Evolutionary conservation across 257 asterid species (phyloP), one percentile per base, ranked within the genome.

Genomic region (Eucommia ulmoides): DNA sequence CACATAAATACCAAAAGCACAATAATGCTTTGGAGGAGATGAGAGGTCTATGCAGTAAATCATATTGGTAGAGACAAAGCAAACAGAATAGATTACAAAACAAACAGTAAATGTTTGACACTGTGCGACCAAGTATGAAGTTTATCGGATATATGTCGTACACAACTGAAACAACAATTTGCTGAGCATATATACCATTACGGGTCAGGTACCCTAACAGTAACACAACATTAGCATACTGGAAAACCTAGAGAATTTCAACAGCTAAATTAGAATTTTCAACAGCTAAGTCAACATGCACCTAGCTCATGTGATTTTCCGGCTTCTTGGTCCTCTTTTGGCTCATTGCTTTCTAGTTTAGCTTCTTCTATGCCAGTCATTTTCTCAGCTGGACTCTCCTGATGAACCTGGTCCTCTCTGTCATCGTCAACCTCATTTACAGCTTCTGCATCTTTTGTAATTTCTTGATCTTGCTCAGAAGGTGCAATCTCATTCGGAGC

Each of bases 201-300:
- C 47, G 19, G 41, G 74, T 69, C 64, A 66, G 65, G 33, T 35
- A 55, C 55, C 55, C 74, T 62, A 68, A 22, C 58, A 45, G 35
- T 51, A 51, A 50, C 35, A 45, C 56, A 65, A 50, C 10, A 52
- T 22, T 12, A 22, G 56, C 35, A 56, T 38, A n/a, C n/a, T 29
- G 1, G 45, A 24, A 16, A 41, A 26, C 6, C 6, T 4, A 26
- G n/a, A 35, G 11, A 24, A 42, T 20, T 20, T 23, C 53, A 54
- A 20, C 11, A 35, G 44, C 44, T 35, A 11, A 45, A 15, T 25
- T 20, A 1, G 14, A 42, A 24, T 19, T 42, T 50, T 59, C 52
- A 19, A 57, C 51, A 64, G 59, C 53, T 64, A 65, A 8, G 50
- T 10, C 29, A 33, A 23, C 8, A 26, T 0, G 20, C 18, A 2